These are phyloP conservation scores for Alternaria infectoria DNA, from an alignment of 2,329 filamentous ascomycete species.

Conservation along the genomic window DNA sequence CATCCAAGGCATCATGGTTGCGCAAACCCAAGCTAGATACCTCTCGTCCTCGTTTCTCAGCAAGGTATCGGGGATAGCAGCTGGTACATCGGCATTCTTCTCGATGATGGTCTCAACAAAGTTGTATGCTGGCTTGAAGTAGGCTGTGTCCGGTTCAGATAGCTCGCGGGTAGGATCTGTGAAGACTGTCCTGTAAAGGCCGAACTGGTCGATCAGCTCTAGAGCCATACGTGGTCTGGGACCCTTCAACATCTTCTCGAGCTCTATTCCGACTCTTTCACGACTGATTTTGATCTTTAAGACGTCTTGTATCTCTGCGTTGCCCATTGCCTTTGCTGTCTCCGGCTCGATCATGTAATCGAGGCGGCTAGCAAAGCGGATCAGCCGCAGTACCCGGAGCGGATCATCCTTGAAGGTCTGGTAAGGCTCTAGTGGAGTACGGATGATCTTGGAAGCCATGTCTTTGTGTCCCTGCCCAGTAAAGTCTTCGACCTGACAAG, in stretches of 20 bases:
- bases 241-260: slow-evolving; percentile 87
- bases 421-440: slow-evolving; percentile 84
- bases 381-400: slow-evolving; percentile 80
- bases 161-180: slow-evolving; percentile 66
- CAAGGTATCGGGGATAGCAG: slow-evolving; percentile 54
- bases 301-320: slow-evolving; percentile 77
- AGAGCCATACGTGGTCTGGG: slow-evolving; percentile 67
- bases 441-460: slow-evolving; percentile 73
- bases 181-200: slow-evolving; percentile 76
- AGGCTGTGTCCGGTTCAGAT: slow-evolving; percentile 62
- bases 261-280: slow-evolving; percentile 83
- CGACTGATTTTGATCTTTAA: slow-evolving; percentile 89
- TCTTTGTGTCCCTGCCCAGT: slow-evolving; percentile 76
- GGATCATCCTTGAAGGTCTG: slow-evolving; percentile 97
- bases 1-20: slow-evolving; percentile 76
- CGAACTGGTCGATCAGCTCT: slow-evolving; percentile 69
- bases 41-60: slow-evolving; percentile 67
- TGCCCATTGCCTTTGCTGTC: slow-evolving; percentile 75
- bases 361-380: slow-evolving; percentile 88
- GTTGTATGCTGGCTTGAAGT: slow-evolving; percentile 70
- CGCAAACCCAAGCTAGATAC: slow-evolving; percentile 80
- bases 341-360: slow-evolving; percentile 76
- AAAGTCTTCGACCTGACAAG: slow-evolving; percentile 80
- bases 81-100: slow-evolving; percentile 42
- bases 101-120: slow-evolving; percentile 55